Evolutionary conservation across 2,329 filamentous ascomycete species (phyloP).

Genomic region (Aspergillus brunneoviolaceus): DNA sequence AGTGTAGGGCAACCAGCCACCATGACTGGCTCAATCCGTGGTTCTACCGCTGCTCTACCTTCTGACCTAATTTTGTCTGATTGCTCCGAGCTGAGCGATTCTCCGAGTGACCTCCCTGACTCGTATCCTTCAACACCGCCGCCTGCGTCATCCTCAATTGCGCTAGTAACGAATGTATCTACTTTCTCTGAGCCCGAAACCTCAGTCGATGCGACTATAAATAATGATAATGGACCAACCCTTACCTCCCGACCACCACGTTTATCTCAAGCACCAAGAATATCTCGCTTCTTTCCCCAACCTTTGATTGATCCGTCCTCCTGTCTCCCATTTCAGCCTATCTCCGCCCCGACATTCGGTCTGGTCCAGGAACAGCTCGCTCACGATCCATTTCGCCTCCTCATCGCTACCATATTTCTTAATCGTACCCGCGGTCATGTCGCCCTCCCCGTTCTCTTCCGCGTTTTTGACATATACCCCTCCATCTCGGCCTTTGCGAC

Average conservation of each 20-base stretch:
- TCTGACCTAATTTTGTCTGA: constrained; percentile 31
- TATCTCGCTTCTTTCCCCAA: constrained; percentile 46
- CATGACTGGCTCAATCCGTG: too few relatives aligned
- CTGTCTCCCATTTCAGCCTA: constrained; percentile 63
- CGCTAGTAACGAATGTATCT: neutral
- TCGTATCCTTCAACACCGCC: neutral
- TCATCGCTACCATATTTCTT: constrained; percentile 80
- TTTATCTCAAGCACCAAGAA: constrained; percentile 28
- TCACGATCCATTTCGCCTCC: constrained; percentile 72
- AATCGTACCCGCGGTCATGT: constrained; percentile 73
- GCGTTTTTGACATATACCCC: constrained; percentile 67
- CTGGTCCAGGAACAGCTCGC: constrained; percentile 81
- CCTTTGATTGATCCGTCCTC: constrained; percentile 39
- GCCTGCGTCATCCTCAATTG: neutral
- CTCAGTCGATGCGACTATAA: constrained; percentile 11
- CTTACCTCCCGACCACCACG: constrained; percentile 12
- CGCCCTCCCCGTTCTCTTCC: constrained; percentile 73
- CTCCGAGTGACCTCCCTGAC: constrained; percentile 30
- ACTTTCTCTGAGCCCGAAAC: neutral
- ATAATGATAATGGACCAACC: constrained; percentile 5
- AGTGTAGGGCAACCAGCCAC: neutral
- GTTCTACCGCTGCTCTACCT: constrained; percentile 10
- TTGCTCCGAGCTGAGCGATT: constrained; percentile 35
- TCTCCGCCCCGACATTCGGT: constrained; percentile 65
- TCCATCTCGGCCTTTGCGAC: constrained; percentile 62